phyloP scores from a whole-genome alignment of 306 rosid genomes.

The Castanea mollissima region DNA sequence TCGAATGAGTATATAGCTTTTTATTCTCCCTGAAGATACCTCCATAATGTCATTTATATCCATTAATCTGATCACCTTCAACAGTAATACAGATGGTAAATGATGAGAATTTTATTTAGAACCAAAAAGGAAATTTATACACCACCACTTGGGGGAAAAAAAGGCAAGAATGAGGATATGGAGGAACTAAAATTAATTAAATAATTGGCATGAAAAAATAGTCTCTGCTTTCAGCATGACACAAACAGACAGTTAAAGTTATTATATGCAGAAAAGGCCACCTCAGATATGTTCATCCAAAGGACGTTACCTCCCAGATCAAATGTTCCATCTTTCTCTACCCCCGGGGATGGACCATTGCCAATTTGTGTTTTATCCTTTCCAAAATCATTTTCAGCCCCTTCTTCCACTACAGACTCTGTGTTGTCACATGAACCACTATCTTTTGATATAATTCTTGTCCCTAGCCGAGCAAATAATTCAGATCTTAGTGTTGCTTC shows the following conservation, averaged over 20 bases:
- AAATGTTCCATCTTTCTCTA: constrained; percentile 28
- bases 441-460: constrained; percentile 39
- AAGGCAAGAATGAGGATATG: neutral
- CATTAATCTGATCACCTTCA: neutral
- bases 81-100: neutral
- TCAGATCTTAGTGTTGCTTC: constrained; percentile 83
- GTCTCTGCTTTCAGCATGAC: neutral
- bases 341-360: constrained; percentile 24
- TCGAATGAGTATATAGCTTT: neutral
- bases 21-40: neutral
- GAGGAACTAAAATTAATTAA: neutral
- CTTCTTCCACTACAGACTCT: constrained; percentile 43
- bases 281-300: constrained; percentile 1
- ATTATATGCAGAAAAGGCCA: neutral
- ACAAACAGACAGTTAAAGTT: neutral
- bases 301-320: constrained; percentile 46
- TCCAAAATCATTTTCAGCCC: constrained; percentile 54
- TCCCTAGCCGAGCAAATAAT: constrained; percentile 66
- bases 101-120: neutral
- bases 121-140: neutral
- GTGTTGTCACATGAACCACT: constrained; percentile 33
- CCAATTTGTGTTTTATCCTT: constrained; percentile 31
- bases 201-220: neutral
- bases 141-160: neutral
- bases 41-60: neutral